Evolutionary conservation across 768 basidiomycete genomes (phyloP), one percentile per base, ranked within the genome.

Genomic region (Leccinum sublutescens): DNA sequence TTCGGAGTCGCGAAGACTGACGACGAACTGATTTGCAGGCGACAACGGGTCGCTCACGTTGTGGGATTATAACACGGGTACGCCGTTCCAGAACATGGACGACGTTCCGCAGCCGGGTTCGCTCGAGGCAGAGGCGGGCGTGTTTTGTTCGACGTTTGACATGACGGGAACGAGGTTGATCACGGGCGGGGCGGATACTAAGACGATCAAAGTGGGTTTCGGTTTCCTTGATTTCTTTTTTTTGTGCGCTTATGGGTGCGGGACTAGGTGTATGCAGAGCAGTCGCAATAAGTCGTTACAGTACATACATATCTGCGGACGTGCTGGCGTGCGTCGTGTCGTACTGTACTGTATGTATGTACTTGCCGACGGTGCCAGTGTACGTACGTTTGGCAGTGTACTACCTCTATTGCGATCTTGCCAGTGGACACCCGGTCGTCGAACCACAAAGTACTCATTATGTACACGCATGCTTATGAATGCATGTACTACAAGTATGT

Each of bases 41-140:
- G 96, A 98, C 70, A 97, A 98, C 65, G 96, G 96, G 4, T 84
- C 91, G 2, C 76, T 96, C 25, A 89, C 89, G 0, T 82, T 95
- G 67, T 98, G 95, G 96, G 96, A 98, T 72, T 98, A 93, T 70
- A 79, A 90, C 58, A 95, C 94, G 1, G 97, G 97, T 12, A 87
- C 90, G 38, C 90, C 96, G 8, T 98, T 98, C 82, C 96, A 98
- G 72, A 89, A 91, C 57, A 72, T 95, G 76, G 91, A 95, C 53
- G 95, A 98, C 68, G 82, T 95, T 3, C 95, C 95, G 1, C 97
- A 98, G 69, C 95, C 96, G 0, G 97, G 97, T n/a, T 95, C 93
- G 34, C 83, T 99, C 36, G 96, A 99, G 68, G 96, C 96, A 1
- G 97, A 99, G 75, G 88, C 96, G 0, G 96, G 96, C 57, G 85